These are phyloP conservation scores for Vitis vinifera DNA, from an alignment of 164 flowering plant genomes.

Conservation along the genomic window ASM3070453v1 NC_081816.1:1161501-1162000, in stretches of 20 bases:
- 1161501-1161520: no score
- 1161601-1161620: no score
- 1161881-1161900: neutral
- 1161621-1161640: no score
- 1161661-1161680: neutral
- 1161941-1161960: neutral
- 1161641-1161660: no score
- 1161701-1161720: slow-evolving; percentile 7
- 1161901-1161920: no score
- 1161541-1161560: no score
- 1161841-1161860: neutral
- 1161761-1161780: neutral
- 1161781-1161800: neutral
- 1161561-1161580: no score
- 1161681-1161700: slow-evolving; percentile 3
- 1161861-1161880: slow-evolving; percentile 1
- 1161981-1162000: no score
- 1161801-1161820: no score
- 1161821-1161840: no score
- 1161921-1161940: neutral
- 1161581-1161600: no score
- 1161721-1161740: slow-evolving; percentile 3
- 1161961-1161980: neutral
- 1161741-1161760: slow-evolving; percentile 1
- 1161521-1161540: no score